Evolutionary conservation across 169 alveolate species (phyloP).

Genomic region (Theileria equi): DNA sequence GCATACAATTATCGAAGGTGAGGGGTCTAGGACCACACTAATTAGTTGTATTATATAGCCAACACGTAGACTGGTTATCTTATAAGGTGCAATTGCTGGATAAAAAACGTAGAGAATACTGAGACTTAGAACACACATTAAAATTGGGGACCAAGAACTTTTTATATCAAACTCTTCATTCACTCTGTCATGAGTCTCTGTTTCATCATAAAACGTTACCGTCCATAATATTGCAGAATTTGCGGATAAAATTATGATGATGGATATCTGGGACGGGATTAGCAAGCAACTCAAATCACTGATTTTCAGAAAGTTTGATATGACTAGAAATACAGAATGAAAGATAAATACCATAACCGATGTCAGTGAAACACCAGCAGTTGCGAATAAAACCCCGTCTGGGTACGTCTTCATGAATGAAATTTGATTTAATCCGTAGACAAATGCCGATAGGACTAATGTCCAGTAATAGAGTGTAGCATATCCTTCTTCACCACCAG

Average conservation of each 20-base stretch:
- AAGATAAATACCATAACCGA: slow-evolving; percentile 1
- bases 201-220: background rate
- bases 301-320: background rate
- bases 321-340: background rate
- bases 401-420: background rate
- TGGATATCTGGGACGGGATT: background rate
- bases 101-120: slow-evolving; percentile 1
- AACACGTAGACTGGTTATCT: background rate
- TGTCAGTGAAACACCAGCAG: background rate
- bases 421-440: slow-evolving; percentile 1
- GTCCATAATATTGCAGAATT: slow-evolving; percentile 1
- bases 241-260: background rate
- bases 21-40: background rate
- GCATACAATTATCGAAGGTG: background rate
- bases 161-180: background rate
- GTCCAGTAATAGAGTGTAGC: slow-evolving; percentile 4
- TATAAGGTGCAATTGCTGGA: slow-evolving; percentile 11
- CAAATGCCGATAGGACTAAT: background rate
- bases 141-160: background rate
- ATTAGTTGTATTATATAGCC: slow-evolving; percentile 5
- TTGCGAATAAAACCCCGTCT: background rate
- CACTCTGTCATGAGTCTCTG: background rate
- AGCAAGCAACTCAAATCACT: background rate
- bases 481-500: slow-evolving; percentile 18
- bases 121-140: slow-evolving; percentile 5